These are phyloP conservation scores for Yarrowia galli DNA, from an alignment of 1,139 yeast genomes.

Conservation along the genomic window DNA sequence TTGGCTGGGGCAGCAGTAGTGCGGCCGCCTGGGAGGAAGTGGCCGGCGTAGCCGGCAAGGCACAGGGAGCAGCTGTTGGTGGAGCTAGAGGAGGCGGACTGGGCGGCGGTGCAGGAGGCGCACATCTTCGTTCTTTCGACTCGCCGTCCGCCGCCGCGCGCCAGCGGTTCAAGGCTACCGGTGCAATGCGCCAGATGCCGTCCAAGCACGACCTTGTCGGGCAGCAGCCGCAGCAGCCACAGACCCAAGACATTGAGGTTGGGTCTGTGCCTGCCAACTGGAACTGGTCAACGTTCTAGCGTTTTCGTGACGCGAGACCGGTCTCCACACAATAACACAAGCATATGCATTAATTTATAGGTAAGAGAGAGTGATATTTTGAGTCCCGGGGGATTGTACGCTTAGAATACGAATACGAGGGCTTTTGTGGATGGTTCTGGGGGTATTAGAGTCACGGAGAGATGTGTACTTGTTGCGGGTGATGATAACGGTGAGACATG, in stretches of 20 bases:
- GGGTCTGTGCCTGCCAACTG: slow-evolving; percentile 54
- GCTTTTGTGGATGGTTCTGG: neutral
- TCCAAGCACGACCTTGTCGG: slow-evolving; percentile 24
- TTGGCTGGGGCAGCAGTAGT: slow-evolving; percentile 39
- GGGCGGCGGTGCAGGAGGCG: neutral
- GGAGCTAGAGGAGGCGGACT: neutral
- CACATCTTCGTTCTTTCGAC: slow-evolving; percentile 37
- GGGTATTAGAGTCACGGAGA: neutral
- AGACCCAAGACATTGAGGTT: slow-evolving; percentile 38
- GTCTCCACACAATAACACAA: slow-evolving; percentile 10
- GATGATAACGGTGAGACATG: neutral
- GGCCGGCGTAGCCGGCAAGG: slow-evolving; percentile 40
- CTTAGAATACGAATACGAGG: too few species aligned
- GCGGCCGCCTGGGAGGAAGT: slow-evolving; percentile 41
- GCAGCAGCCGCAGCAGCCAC: slow-evolving; percentile 17
- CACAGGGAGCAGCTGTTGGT: neutral
- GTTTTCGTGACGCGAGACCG: too few species aligned
- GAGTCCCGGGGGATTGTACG: neutral
- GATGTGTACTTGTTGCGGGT: neutral
- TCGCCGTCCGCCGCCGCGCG: slow-evolving; percentile 30
- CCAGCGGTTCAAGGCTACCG: slow-evolving; percentile 4
- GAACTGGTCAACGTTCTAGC: slow-evolving; percentile 55
- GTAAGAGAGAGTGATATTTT: slow-evolving; percentile 16
- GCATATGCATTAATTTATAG: slow-evolving; percentile 38
- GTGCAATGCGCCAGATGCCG: slow-evolving; percentile 1